These are phyloP conservation scores for Zygotorulaspora chibaensis DNA, from an alignment of 805 yeast species.

Conservation along the genomic window DNA sequence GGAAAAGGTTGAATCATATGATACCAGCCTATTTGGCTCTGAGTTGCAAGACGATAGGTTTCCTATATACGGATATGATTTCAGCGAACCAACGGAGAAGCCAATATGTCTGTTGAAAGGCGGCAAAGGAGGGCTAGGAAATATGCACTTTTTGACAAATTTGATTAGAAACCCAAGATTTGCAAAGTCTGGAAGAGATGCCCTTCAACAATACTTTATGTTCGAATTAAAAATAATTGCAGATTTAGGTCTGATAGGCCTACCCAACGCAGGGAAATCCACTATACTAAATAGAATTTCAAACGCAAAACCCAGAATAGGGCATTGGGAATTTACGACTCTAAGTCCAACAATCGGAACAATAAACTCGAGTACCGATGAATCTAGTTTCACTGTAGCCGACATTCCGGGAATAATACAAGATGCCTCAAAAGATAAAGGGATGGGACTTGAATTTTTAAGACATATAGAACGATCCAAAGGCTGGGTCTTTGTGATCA, in stretches of 20 bases:
- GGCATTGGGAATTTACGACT: slow-evolving; percentile 97
- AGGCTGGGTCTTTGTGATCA: slow-evolving; percentile 82
- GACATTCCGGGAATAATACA: slow-evolving; percentile 94
- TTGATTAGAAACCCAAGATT: slow-evolving; percentile 87
- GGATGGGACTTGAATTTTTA: slow-evolving; percentile 90
- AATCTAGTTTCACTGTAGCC: slow-evolving; percentile 78
- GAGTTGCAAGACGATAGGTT: slow-evolving; percentile 65
- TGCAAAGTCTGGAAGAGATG: slow-evolving; percentile 72
- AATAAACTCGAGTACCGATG: slow-evolving; percentile 58
- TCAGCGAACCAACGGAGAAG: slow-evolving; percentile 51
- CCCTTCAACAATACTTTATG: slow-evolving; percentile 60
- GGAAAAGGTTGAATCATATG: slow-evolving; percentile 61
- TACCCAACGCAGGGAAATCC: slow-evolving; percentile 96
- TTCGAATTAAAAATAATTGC: slow-evolving; percentile 87
- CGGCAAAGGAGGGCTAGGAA: slow-evolving; percentile 93
- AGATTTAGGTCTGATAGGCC: slow-evolving; percentile 88
- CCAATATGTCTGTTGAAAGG: slow-evolving; percentile 75
- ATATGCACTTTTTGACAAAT: slow-evolving; percentile 86
- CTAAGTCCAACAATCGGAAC: slow-evolving; percentile 91
- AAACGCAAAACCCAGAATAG: slow-evolving; percentile 83
- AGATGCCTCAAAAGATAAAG: slow-evolving; percentile 81
- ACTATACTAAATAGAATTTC: slow-evolving; percentile 83
- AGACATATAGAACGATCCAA: slow-evolving; percentile 90
- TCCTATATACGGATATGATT: slow-evolving; percentile 80
- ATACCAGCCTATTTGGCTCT: slow-evolving; percentile 48